Conservation (phyloP, 2,329 filamentous ascomycete species). For the Ceratocystis ficicola region DNA sequence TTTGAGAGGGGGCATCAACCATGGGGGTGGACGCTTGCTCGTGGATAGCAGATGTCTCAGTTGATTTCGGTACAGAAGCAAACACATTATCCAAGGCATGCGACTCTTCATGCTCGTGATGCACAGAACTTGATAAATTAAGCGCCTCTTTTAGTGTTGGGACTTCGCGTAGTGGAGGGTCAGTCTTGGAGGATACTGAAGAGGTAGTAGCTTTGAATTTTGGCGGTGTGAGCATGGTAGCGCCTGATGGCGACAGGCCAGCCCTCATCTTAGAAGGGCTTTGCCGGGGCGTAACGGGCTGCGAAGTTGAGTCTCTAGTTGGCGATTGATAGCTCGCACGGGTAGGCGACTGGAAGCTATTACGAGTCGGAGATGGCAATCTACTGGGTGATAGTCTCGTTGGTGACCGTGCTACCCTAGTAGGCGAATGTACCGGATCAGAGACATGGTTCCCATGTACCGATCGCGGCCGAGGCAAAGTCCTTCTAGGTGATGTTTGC, state of each 20-base stretch:
- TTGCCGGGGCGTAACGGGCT: conserved; percentile 16
- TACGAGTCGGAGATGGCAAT: conserved; percentile 8
- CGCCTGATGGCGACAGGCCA: conserved; percentile 9
- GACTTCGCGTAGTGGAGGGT: background rate
- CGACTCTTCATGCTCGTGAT: background rate
- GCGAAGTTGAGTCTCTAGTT: conserved; percentile 12
- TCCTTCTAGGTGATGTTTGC: conserved; percentile 42
- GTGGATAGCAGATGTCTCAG: conserved; percentile 1
- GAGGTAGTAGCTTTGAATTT: conserved; percentile 11
- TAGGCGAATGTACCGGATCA: conserved; percentile 19
- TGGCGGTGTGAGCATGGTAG: conserved; percentile 6
- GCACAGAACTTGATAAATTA: background rate
- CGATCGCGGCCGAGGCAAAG: conserved; percentile 32
- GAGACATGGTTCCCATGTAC: conserved; percentile 19
- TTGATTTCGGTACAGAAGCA: background rate
- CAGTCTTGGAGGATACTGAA: conserved; percentile 10
- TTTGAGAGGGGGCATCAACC: background rate
- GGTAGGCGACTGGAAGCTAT: conserved; percentile 9
- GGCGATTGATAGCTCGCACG: conserved; percentile 15
- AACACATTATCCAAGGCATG: background rate
- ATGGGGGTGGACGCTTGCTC: background rate
- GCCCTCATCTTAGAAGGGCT: conserved; percentile 18
- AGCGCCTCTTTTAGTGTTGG: background rate
- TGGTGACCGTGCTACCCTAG: conserved; percentile 9
- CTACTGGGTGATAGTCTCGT: conserved; percentile 13